Evolutionary conservation across 2,329 filamentous ascomycete genomes (phyloP).

Genomic region (Leptosphaerulina australis): DNA sequence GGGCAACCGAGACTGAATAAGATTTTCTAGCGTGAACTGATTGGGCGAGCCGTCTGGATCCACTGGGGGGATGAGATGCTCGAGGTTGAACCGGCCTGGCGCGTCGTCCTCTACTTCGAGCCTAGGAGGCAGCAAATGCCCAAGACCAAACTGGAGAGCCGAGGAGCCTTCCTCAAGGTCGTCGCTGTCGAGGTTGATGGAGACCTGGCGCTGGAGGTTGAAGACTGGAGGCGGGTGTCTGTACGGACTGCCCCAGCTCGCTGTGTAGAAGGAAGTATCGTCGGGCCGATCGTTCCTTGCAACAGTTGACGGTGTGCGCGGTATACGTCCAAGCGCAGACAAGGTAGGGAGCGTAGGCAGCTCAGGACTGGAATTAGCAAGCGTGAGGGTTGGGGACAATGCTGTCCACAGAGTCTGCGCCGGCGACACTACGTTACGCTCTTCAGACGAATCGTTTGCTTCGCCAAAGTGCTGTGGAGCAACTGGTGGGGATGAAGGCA

Average conservation of each 20-base stretch:
- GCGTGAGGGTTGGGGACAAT: conserved; percentile 49
- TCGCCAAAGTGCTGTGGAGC: conserved; percentile 36
- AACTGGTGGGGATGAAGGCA: conserved; percentile 45
- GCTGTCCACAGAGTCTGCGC: conserved; percentile 48
- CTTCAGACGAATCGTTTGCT: conserved; percentile 33
- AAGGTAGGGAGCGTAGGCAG: conserved; percentile 47
- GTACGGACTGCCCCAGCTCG: conserved; percentile 93
- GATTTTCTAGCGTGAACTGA: conserved; percentile 48
- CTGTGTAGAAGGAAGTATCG: conserved; percentile 67
- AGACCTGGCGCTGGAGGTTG: conserved; percentile 36
- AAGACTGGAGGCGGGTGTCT: conserved; percentile 63
- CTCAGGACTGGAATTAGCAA: conserved; percentile 51
- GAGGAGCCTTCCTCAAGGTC: conserved; percentile 47
- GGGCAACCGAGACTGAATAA: conserved; percentile 47
- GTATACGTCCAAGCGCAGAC: conserved; percentile 39
- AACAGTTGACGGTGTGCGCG: conserved; percentile 45
- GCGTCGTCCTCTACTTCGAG: conserved; percentile 41
- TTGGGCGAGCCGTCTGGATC: conserved; percentile 42
- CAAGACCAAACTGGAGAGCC: conserved; percentile 48
- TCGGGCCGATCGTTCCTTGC: conserved; percentile 49
- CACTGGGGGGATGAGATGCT: conserved; percentile 47
- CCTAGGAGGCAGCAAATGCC: conserved; percentile 47
- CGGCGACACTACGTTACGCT: conserved; percentile 38
- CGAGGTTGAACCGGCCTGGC: conserved; percentile 47
- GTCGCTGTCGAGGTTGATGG: conserved; percentile 46